phyloP scores from a whole-genome alignment of 768 basidiomycete genomes.

The Krasilnikovozyma curviuscula region DNA sequence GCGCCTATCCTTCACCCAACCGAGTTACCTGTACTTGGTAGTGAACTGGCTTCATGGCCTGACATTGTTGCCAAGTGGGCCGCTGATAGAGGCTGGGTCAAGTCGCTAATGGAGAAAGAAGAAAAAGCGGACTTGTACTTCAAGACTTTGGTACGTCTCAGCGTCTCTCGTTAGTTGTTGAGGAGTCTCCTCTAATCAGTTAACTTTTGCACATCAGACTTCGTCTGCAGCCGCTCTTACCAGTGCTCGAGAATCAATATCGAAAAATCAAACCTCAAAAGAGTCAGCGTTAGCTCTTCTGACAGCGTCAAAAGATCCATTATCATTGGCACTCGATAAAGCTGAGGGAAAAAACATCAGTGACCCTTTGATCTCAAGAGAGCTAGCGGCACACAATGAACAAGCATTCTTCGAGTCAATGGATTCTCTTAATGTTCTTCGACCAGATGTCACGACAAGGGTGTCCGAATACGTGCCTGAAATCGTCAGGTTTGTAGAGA shows the following conservation, averaged over 20 bases:
- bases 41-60: slow-evolving; percentile 39
- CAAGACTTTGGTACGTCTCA: slow-evolving; percentile 44
- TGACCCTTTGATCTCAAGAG: slow-evolving; percentile 62
- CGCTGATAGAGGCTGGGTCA: slow-evolving; percentile 42
- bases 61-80: slow-evolving; percentile 34
- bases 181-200: neutral
- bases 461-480: slow-evolving; percentile 96
- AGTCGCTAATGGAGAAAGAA: slow-evolving; percentile 51
- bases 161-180: neutral
- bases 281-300: too few species aligned
- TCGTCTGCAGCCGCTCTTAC: neutral
- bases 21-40: slow-evolving; percentile 34
- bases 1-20: slow-evolving; percentile 41
- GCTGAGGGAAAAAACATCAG: too few species aligned
- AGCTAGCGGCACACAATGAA: slow-evolving; percentile 76
- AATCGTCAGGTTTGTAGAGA: slow-evolving; percentile 70
- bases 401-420: slow-evolving; percentile 77
- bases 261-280: too few species aligned
- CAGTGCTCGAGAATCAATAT: neutral
- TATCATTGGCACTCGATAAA: too few species aligned
- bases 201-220: neutral
- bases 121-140: slow-evolving; percentile 89
- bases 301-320: too few species aligned
- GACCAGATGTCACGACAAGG: slow-evolving; percentile 76
- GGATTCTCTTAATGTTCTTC: slow-evolving; percentile 62